Percentiles rank a stretch among this genome's conserved stretches.
Conservation (phyloP, 495 filamentous ascomycete genomes). For the Hapsidospora chrysogenum region DNA sequence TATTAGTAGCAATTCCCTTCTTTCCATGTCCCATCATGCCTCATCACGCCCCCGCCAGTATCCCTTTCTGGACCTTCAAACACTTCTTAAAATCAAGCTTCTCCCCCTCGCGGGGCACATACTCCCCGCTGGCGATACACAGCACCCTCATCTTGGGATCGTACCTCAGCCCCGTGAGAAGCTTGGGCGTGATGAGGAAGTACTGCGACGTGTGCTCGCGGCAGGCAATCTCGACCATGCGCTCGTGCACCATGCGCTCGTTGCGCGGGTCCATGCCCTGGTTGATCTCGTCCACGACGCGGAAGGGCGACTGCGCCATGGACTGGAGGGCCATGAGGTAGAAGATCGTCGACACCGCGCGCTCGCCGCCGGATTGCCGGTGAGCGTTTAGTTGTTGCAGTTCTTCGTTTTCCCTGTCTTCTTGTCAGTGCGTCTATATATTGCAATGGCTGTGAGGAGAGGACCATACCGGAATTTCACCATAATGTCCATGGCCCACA, state of each 20-base stretch:
- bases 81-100: constrained; percentile 41
- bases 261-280: constrained; percentile 99
- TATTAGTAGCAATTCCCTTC: no score
- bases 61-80: constrained; percentile 23
- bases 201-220: constrained; percentile 53
- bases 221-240: constrained; percentile 91
- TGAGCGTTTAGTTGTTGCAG: constrained; percentile 76
- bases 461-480: constrained; percentile 72
- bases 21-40: not conserved
- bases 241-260: constrained; percentile 91
- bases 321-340: constrained; percentile 97
- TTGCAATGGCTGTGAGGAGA: no score
- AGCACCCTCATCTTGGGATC: constrained; percentile 81
- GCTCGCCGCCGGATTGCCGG: constrained; percentile 90
- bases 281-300: constrained; percentile 98
- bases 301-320: constrained; percentile 90
- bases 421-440: not conserved
- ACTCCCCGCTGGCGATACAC: constrained; percentile 84
- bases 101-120: constrained; percentile 48
- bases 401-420: constrained; percentile 52
- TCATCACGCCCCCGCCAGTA: constrained; percentile 13
- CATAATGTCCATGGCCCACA: constrained; percentile 85
- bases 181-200: constrained; percentile 97
- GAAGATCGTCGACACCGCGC: constrained; percentile 94
- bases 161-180: constrained; percentile 72